A percentile compares a stretch with the other conserved stretches of the same genome.
These are phyloP conservation scores for Lichtheimia ramosa DNA, from an alignment of 371 early-diverging fungal species.

Conservation along the genomic window DNA sequence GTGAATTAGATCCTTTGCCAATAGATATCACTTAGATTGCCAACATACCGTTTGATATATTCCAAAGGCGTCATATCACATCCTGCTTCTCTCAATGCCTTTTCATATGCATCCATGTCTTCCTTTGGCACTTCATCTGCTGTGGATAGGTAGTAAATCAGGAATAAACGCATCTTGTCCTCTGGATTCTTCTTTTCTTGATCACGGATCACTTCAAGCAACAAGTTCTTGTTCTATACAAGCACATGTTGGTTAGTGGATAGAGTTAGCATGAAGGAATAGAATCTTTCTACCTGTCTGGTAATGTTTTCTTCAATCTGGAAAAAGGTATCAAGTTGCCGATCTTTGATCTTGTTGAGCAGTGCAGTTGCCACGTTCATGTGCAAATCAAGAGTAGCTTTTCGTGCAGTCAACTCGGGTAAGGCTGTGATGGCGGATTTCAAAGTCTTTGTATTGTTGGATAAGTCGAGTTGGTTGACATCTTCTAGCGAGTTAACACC, in stretches of 20 bases:
- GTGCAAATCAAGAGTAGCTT: conserved; percentile 96
- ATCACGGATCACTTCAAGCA: conserved; percentile 85
- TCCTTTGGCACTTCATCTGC: conserved; percentile 74
- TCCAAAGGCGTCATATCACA: conserved; percentile 72
- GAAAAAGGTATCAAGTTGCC: conserved; percentile 95
- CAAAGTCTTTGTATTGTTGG: conserved; percentile 81
- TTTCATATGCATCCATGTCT: conserved; percentile 83
- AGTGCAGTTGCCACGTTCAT: conserved; percentile 97
- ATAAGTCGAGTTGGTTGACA: conserved; percentile 70
- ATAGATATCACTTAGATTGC: too few relatives aligned
- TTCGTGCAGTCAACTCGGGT: conserved; percentile 95
- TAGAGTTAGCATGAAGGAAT: background rate
- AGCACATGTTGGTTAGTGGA: background rate
- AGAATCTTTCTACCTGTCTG: conserved; percentile 37
- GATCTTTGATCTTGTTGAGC: conserved; percentile 89
- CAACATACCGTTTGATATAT: conserved; percentile 76
- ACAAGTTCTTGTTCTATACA: conserved; percentile 64
- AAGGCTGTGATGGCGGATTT: conserved; percentile 91
- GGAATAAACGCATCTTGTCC: conserved; percentile 91
- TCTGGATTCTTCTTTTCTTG: conserved; percentile 73
- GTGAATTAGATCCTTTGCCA: conserved; percentile 5
- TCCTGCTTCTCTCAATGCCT: conserved; percentile 73
- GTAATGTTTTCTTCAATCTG: conserved; percentile 90
- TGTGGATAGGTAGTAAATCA: conserved; percentile 81
- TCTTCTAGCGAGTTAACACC: conserved; percentile 88